Evolutionary conservation across 345 rosid genomes (phyloP), one percentile per base, ranked within the genome.

Genomic region (Bretschneidera sinensis): DNA sequence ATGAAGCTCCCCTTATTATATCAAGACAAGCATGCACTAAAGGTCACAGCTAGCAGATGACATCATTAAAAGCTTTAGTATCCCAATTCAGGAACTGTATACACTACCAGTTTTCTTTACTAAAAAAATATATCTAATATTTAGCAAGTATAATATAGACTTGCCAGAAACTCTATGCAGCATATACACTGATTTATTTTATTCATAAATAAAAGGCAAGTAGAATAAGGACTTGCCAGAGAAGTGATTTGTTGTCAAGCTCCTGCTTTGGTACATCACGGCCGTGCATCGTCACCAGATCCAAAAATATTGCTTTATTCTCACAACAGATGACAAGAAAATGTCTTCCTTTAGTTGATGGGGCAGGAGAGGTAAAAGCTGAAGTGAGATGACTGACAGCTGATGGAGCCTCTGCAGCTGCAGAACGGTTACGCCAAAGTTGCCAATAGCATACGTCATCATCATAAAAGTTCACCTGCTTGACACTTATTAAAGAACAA

Each of bases 361-460:
- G 87, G 54, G 92, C 83, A 60, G 91, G 97, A 57, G 96, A 83
- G 31, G 91, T 58, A 72, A 90, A 94, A 23, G 88, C 80, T 0
- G 92, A 85, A 24, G 95, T 94, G 65, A 94, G 88, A 71, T 86
- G 84, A 63, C 77, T 80, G 48, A 81, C 92, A 53, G 96, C 96
- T 17, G 95, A 62, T 0, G 97, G 99, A 62, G 96, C 85, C 82
- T 94, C 97, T 13, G 97, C 95, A 68, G 97, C 99, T 6, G 96
- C 90, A 50, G 95, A 73, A 17, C 96, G 97, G 33, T 88, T 86
- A 6, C 91, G 83, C 95, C 91, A 91, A 49, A 88, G 91, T 81
- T 90, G 96, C 97, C 99, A 94, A 74, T 80, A 86, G 39, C 92
- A 86, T 18, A 91, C 97, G 60, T 94, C 99, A 43, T 91, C 99